Evolutionary conservation across 169 alveolate species (phyloP).

Genomic region (Cryptosporidium viatorum): DNA sequence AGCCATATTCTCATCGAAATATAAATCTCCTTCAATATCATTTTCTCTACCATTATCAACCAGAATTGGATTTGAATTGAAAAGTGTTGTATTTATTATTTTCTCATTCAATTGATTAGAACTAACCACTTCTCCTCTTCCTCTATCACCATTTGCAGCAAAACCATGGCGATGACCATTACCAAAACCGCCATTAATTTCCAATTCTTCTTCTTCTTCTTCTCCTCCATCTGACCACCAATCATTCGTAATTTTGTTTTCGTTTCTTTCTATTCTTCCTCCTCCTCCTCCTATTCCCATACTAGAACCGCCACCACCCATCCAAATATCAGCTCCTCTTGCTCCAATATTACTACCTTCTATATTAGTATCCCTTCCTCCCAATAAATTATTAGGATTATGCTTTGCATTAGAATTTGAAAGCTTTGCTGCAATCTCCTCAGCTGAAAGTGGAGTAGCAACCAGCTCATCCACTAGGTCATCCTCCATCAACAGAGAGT

Average conservation of each 20-base stretch:
- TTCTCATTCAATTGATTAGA: not conserved
- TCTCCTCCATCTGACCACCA: conserved; percentile 73
- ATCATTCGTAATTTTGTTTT: conserved; percentile 39
- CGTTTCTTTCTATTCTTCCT: not conserved
- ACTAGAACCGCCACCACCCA: conserved; percentile 4
- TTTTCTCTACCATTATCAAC: not conserved
- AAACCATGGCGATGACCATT: too few relatives aligned
- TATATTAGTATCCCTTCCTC: not conserved
- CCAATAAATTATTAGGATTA: not conserved
- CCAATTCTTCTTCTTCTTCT: conserved; percentile 12
- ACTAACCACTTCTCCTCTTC: not conserved
- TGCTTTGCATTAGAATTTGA: not conserved
- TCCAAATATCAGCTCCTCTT: conserved; percentile 31
- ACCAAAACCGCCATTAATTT: not conserved
- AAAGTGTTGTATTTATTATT: not conserved
- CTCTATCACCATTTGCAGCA: not conserved
- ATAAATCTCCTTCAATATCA: not conserved
- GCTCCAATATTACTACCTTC: not conserved
- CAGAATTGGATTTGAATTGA: not conserved
- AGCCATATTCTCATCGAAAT: conserved; percentile 26
- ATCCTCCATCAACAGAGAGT: conserved; percentile 61
- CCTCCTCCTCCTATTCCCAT: conserved; percentile 6
- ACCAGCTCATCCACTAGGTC: conserved; percentile 66
- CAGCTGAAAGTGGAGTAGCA: conserved; percentile 74
- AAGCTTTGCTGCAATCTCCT: conserved; percentile 72